Conservation (phyloP, 495 filamentous ascomycete genomes). For the Xylaria venustula region DNA sequence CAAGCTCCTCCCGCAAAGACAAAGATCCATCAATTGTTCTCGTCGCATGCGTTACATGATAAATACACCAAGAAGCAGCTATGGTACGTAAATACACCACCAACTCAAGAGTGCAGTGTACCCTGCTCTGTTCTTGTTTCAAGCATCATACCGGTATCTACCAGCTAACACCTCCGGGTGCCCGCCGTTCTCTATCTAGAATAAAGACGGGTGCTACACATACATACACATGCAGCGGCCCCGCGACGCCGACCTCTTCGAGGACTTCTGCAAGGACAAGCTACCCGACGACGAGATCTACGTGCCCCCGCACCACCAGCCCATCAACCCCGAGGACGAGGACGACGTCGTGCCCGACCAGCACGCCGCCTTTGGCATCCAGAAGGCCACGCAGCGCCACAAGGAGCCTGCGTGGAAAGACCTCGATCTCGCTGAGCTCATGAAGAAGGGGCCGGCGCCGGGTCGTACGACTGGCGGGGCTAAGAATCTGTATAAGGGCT, state of each 20-base stretch:
- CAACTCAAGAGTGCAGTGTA: no score
- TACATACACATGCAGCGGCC: constrained; percentile 83
- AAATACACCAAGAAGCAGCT: not conserved
- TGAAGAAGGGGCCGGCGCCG: constrained; percentile 53
- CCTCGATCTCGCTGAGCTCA: constrained; percentile 71
- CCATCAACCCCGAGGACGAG: constrained; percentile 94
- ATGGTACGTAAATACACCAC: not conserved
- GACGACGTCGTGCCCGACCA: constrained; percentile 97
- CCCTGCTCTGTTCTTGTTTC: no score
- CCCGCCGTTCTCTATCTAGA: constrained; percentile 42
- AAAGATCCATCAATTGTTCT: no score
- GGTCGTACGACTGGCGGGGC: constrained; percentile 11
- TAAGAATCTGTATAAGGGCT: constrained; percentile 30
- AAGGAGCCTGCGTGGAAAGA: constrained; percentile 83
- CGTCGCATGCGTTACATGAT: not conserved
- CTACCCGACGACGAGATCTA: constrained; percentile 78
- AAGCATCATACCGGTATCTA: not conserved
- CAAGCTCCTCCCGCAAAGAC: no score
- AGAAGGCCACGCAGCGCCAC: constrained; percentile 72
- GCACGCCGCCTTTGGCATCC: constrained; percentile 95
- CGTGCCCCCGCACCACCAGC: constrained; percentile 85
- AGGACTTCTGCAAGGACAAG: constrained; percentile 75
- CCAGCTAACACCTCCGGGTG: not conserved
- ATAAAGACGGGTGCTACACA: constrained; percentile 85
- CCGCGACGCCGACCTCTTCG: constrained; percentile 84